phyloP scores from a whole-genome alignment of 106 monocot species.

The Dioscorea zingiberensis region DNA sequence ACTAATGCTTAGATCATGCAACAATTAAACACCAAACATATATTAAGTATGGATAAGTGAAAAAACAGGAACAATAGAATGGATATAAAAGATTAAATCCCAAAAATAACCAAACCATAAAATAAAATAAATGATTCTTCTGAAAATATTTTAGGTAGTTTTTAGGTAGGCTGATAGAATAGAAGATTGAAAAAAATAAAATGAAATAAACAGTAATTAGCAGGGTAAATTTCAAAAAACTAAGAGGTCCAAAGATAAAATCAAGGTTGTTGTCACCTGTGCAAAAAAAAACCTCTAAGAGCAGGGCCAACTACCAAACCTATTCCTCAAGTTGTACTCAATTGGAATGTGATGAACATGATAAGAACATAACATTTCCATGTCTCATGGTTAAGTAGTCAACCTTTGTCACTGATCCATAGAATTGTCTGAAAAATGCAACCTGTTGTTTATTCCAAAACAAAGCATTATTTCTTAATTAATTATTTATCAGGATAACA shows the following conservation, averaged over 20 bases:
- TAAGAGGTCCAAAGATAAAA: no score
- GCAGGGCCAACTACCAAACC: constrained; percentile 9
- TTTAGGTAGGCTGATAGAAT: constrained; percentile 64
- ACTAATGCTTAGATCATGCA: no score
- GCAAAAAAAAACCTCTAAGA: constrained; percentile 8
- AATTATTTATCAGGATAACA: no score
- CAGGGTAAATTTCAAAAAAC: neutral
- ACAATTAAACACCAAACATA: no score
- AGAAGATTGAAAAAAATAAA: neutral
- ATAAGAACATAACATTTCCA: no score
- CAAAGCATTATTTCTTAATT: no score
- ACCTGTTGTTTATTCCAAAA: constrained; percentile 17
- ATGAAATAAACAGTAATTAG: neutral
- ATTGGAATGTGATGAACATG: neutral
- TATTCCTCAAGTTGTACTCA: constrained; percentile 4
- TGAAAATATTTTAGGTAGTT: constrained; percentile 62
- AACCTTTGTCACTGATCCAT: constrained; percentile 36
- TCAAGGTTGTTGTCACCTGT: neutral
- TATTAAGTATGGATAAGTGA: no score
- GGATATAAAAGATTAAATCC: no score
- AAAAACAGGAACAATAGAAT: no score
- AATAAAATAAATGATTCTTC: constrained; percentile 53
- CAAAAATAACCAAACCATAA: no score
- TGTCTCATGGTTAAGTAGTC: constrained; percentile 53
- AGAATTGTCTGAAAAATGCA: constrained; percentile 47